Conservation (phyloP, 768 basidiomycete genomes). For the Hirschioporus abietinus region DNA sequence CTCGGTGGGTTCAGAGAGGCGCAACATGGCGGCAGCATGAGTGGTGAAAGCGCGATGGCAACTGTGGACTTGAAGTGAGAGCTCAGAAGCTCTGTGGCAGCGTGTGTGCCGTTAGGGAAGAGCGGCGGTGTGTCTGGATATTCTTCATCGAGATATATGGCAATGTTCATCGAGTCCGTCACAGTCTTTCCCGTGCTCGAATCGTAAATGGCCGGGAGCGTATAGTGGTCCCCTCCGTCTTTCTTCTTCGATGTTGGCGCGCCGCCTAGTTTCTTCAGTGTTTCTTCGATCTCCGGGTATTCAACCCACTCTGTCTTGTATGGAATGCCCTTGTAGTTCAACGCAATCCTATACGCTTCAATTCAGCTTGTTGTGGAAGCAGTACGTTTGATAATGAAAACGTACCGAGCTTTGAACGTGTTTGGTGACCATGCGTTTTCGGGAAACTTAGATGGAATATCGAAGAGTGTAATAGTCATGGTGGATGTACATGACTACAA, state of each 20-base stretch:
- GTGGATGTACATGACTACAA: background rate
- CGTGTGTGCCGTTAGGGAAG: constrained; percentile 27
- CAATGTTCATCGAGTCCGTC: constrained; percentile 38
- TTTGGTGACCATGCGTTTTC: constrained; percentile 38
- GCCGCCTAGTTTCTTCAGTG: constrained; percentile 28
- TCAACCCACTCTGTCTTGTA: constrained; percentile 41
- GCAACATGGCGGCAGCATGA: constrained; percentile 14
- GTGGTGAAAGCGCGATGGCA: background rate
- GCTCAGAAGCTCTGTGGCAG: constrained; percentile 20
- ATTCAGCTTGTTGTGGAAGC: background rate
- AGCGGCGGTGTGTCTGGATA: constrained; percentile 35
- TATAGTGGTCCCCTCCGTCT: constrained; percentile 31
- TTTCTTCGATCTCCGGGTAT: constrained; percentile 33
- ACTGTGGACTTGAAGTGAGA: constrained; percentile 6
- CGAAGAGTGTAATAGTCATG: constrained; percentile 35
- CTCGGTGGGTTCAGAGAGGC: constrained; percentile 23
- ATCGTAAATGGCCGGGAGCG: constrained; percentile 38
- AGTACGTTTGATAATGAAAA: background rate
- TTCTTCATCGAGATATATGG: constrained; percentile 38
- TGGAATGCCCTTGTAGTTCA: constrained; percentile 29
- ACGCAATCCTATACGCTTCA: constrained; percentile 7
- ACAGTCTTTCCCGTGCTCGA: constrained; percentile 28
- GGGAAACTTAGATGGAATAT: constrained; percentile 32
- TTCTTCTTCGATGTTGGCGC: constrained; percentile 23
- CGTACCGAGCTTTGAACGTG: constrained; percentile 40